These are phyloP conservation scores for Toxicodendron radicans DNA, from an alignment of 345 rosid genomes.

Conservation along the genomic window DNA sequence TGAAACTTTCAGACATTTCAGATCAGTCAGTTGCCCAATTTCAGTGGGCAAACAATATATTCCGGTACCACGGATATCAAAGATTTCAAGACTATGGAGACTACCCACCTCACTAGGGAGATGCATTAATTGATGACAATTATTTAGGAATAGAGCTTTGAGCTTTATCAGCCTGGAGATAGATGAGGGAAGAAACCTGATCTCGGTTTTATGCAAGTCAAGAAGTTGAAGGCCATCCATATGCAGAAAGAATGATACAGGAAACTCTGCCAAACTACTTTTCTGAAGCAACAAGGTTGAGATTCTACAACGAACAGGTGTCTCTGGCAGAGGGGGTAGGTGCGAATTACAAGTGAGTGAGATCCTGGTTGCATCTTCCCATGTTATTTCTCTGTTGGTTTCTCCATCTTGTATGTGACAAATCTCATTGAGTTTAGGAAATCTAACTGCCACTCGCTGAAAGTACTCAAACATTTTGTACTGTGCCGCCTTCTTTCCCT, in stretches of 20 bases:
- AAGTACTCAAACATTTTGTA: slow-evolving; percentile 8
- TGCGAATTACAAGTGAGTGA: neutral
- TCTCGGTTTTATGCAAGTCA: slow-evolving; percentile 22
- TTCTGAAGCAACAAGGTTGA: slow-evolving; percentile 23
- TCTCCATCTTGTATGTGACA: slow-evolving; percentile 5
- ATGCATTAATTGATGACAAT: slow-evolving; percentile 15
- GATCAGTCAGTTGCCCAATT: slow-evolving; percentile 19
- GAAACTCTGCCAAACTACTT: neutral
- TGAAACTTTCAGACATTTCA: slow-evolving; percentile 32
- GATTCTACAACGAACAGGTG: slow-evolving; percentile 7
- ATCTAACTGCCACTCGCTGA: slow-evolving; percentile 6
- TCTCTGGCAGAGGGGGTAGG: neutral
- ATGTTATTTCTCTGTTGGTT: neutral
- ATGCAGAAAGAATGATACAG: slow-evolving; percentile 10
- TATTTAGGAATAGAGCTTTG: slow-evolving; percentile 23
- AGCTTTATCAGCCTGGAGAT: slow-evolving; percentile 19
- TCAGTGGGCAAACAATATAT: slow-evolving; percentile 23
- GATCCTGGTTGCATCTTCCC: slow-evolving; percentile 21
- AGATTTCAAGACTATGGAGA: slow-evolving; percentile 24
- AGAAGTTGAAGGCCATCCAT: slow-evolving; percentile 25
- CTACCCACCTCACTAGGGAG: slow-evolving; percentile 19
- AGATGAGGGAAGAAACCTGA: slow-evolving; percentile 21
- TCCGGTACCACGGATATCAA: slow-evolving; percentile 24
- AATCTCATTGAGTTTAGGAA: neutral
- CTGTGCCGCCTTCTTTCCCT: neutral